phyloP scores from a whole-genome alignment of 495 filamentous ascomycete species.

The Aspergillus olivimuriae region DNA sequence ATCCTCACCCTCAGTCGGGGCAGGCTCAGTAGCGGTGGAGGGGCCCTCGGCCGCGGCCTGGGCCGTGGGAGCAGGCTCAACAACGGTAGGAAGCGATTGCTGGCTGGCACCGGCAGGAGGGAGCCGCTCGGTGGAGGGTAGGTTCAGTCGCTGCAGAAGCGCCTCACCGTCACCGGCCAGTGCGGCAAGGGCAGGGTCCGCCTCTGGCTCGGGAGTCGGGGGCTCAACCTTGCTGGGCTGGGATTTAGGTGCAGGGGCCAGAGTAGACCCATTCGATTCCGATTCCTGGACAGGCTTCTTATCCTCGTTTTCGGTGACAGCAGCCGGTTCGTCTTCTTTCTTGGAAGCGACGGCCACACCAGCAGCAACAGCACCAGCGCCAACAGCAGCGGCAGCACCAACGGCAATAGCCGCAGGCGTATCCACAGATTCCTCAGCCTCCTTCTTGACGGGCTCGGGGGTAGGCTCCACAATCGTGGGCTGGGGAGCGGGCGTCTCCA shows the following conservation, averaged over 20 bases:
- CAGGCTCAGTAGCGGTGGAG: conserved; percentile 12
- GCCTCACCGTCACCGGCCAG: conserved; percentile 35
- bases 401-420: conserved; percentile 12
- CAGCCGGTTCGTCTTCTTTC: conserved; percentile 5
- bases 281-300: too few relatives aligned
- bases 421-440: conserved; percentile 4
- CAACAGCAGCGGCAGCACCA: conserved; percentile 18
- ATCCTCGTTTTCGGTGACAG: conserved; percentile 17
- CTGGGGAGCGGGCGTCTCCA: conserved; percentile 5
- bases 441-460: conserved; percentile 4
- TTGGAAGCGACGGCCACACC: conserved; percentile 5
- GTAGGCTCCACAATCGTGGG: not conserved
- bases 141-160: conserved; percentile 27
- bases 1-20: conserved; percentile 2
- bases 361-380: conserved; percentile 11
- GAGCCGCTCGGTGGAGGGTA: conserved; percentile 29
- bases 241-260: conserved; percentile 7
- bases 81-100: too few relatives aligned
- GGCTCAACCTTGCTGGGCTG: conserved; percentile 11
- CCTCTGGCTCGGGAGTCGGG: conserved; percentile 22
- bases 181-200: conserved; percentile 34
- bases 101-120: conserved; percentile 6
- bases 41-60: conserved; percentile 4
- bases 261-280: too few relatives aligned
- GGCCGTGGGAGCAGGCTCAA: conserved; percentile 3